A percentile compares a stretch with the other conserved stretches of the same genome.
These are phyloP conservation scores for Talaromyces wortmannii DNA, from an alignment of 495 filamentous ascomycete species.

Conservation along the genomic window DNA sequence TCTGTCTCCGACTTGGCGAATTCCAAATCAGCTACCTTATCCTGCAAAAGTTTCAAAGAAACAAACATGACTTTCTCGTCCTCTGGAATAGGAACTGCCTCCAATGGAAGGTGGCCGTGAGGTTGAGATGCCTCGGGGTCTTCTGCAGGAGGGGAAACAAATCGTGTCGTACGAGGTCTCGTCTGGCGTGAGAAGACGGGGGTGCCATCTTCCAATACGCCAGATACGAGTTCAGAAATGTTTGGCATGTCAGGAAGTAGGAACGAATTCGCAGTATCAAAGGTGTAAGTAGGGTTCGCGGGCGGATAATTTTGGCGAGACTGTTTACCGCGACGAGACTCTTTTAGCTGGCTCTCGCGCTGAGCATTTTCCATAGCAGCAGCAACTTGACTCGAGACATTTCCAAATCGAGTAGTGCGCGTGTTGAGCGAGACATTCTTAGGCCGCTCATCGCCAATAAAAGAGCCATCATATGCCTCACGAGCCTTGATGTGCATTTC, in stretches of 20 bases:
- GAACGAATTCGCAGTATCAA: conserved; percentile 49
- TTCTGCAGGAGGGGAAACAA: conserved; percentile 41
- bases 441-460: conserved; percentile 44
- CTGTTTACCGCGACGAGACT: conserved; percentile 17
- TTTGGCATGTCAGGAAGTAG: conserved; percentile 63
- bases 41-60: conserved; percentile 59
- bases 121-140: conserved; percentile 27
- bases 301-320: conserved; percentile 3
- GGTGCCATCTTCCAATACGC: conserved; percentile 58
- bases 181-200: conserved; percentile 51
- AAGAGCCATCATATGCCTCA: conserved; percentile 49
- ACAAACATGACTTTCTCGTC: conserved; percentile 65
- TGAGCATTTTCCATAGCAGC: conserved; percentile 38
- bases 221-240: conserved; percentile 65
- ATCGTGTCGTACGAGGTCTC: conserved; percentile 47
- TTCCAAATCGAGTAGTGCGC: conserved; percentile 49
- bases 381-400: conserved; percentile 36
- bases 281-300: conserved; percentile 8
- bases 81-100: conserved; percentile 57
- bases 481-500: conserved; percentile 50
- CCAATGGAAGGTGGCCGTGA: conserved; percentile 43
- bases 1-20: conserved; percentile 51
- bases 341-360: conserved; percentile 30
- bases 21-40: conserved; percentile 58
- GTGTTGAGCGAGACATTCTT: conserved; percentile 35